Evolutionary conservation across 768 basidiomycete species (phyloP).

Genomic region (Tylopilus plumbeoviolaceoides): DNA sequence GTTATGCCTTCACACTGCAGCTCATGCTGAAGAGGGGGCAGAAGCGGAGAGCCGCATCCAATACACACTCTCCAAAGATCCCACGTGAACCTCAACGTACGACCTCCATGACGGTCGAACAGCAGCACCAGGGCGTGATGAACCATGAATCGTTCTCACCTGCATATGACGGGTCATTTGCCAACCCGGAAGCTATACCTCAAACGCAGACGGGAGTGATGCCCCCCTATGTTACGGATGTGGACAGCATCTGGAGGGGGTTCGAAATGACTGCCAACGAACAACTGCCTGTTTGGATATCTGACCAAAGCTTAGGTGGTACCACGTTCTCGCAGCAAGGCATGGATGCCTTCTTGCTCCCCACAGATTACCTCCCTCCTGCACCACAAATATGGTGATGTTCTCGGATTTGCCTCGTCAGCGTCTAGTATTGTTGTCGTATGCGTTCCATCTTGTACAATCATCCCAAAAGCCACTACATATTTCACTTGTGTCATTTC

Average conservation of each 20-base stretch:
- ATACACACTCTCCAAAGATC: conserved; percentile 58
- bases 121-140: conserved; percentile 33
- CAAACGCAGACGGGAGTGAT: conserved; percentile 30
- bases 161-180: conserved; percentile 46
- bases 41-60: conserved; percentile 52
- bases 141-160: conserved; percentile 53
- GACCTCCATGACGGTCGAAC: conserved; percentile 45
- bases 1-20: conserved; percentile 87
- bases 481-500: conserved; percentile 12
- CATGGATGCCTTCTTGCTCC: conserved; percentile 82
- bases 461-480: conserved; percentile 15
- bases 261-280: conserved; percentile 70
- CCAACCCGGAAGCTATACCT: conserved; percentile 30
- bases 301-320: conserved; percentile 78
- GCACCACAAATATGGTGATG: conserved; percentile 72
- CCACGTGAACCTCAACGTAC: conserved; percentile 52
- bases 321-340: conserved; percentile 73
- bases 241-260: conserved; percentile 73
- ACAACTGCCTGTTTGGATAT: conserved; percentile 82
- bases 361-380: conserved; percentile 66
- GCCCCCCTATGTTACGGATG: conserved; percentile 27
- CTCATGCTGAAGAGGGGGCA: conserved; percentile 80
- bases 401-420: neutral
- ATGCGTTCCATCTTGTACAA: conserved; percentile 24
- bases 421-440: conserved; percentile 18